A percentile compares a stretch with the other conserved stretches of the same genome.
These are phyloP conservation scores for Gossypium longicalyx DNA, from an alignment of 345 rosid species.

Conservation along the genomic window DNA sequence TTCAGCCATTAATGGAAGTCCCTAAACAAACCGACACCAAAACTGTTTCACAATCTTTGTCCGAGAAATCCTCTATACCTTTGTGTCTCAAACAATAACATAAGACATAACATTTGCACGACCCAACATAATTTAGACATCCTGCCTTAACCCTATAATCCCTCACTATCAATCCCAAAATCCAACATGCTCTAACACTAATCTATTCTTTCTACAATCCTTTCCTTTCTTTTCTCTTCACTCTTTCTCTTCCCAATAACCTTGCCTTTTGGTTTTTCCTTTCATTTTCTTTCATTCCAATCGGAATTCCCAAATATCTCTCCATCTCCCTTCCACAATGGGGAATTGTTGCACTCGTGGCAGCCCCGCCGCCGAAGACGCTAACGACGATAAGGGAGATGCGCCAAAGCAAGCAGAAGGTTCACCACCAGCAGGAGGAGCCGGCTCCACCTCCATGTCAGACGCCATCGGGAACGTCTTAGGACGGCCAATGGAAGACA, in stretches of 20 bases:
- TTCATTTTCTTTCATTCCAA: constrained; percentile 1
- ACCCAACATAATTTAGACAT: neutral
- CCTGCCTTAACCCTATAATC: constrained; percentile 25
- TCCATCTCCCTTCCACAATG: constrained; percentile 23
- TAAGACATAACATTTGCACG: neutral
- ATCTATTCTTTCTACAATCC: neutral
- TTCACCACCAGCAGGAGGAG: constrained; percentile 22
- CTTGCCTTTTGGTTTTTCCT: neutral
- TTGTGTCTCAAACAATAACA: neutral
- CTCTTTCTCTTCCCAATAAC: no score
- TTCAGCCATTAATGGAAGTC: neutral
- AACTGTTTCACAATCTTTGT: neutral
- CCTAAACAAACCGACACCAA: neutral
- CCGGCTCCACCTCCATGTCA: constrained; percentile 28
- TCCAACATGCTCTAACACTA: no score
- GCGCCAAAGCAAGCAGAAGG: constrained; percentile 4
- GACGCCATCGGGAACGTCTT: constrained; percentile 63
- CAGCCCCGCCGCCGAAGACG: constrained; percentile 23
- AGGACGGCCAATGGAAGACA: constrained; percentile 90
- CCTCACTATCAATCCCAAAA: constrained; percentile 27
- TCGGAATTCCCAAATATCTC: constrained; percentile 4
- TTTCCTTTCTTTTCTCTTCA: neutral
- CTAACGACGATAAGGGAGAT: constrained; percentile 25
- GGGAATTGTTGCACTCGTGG: constrained; percentile 20
- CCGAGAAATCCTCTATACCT: constrained; percentile 27